phyloP scores from a whole-genome alignment of 1,139 yeast species.

The Yamadazyma triangularis region DNA sequence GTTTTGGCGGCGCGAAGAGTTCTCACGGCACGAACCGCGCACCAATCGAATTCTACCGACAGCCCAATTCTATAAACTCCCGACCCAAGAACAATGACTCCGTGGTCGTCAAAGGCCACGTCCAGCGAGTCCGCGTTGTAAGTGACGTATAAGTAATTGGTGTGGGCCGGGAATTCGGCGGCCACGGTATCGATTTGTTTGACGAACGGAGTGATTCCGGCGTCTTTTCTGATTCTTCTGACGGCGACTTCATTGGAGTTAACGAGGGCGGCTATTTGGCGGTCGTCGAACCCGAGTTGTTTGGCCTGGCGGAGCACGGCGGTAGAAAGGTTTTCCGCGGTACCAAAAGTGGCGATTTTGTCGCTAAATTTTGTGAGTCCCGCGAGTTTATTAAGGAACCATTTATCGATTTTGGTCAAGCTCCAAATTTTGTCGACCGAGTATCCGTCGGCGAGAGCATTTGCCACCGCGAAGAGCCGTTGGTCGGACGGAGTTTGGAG shows the following conservation, averaged over 20 bases:
- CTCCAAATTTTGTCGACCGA: slow-evolving; percentile 90
- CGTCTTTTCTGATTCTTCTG: slow-evolving; percentile 84
- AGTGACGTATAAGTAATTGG: slow-evolving; percentile 92
- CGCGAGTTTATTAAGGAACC: slow-evolving; percentile 89
- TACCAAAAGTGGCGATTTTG: slow-evolving; percentile 54
- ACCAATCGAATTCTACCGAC: slow-evolving; percentile 93
- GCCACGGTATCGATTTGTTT: slow-evolving; percentile 98
- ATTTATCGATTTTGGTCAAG: slow-evolving; percentile 89
- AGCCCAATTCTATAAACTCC: slow-evolving; percentile 96
- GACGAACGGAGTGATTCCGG: slow-evolving; percentile 86
- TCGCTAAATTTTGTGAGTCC: slow-evolving; percentile 68
- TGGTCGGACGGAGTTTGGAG: slow-evolving; percentile 95
- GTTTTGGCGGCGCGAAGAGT: slow-evolving; percentile 82
- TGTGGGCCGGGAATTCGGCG: slow-evolving; percentile 96
- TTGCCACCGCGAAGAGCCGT: slow-evolving; percentile 94
- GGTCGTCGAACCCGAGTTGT: slow-evolving; percentile 95
- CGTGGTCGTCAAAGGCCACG: slow-evolving; percentile 77
- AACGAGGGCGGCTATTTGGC: slow-evolving; percentile 89
- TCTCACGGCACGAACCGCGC: slow-evolving; percentile 94
- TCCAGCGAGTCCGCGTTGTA: slow-evolving; percentile 92
- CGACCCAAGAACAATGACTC: slow-evolving; percentile 86
- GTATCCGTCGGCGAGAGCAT: slow-evolving; percentile 82
- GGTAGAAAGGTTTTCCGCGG: slow-evolving; percentile 57
- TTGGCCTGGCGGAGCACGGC: slow-evolving; percentile 76
- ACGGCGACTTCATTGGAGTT: slow-evolving; percentile 91